Evolutionary conservation across 352 stramenopile genomes (phyloP), one percentile per base, ranked within the genome.

Genomic region (Pythium vanterpoolii): DNA sequence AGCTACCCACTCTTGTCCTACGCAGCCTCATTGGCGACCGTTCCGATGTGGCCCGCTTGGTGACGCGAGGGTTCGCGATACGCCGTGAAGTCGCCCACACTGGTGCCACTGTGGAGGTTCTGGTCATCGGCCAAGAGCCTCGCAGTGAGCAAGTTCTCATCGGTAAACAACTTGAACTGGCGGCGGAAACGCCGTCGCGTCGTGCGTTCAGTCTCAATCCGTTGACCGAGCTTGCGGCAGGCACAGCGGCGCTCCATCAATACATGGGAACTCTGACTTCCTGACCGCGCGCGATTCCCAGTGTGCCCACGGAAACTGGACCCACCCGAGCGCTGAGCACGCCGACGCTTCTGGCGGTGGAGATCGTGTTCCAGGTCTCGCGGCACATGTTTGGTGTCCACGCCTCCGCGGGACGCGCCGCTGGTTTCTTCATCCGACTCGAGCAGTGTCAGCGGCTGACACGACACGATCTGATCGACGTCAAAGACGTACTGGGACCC

Each of bases 401-500:
- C 18, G 21, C 40, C 40, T 23, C 40, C 40, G 13, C 16, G 7
- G 6, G 33, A 30, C 16, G 36, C 27, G 9, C 24, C 14, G 38
- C 24, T 43, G 9, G 33, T 42, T 16, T 38, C 34, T 19, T 51
- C 36, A 19, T 30, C 55, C 8, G 28, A 49, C 21, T 73, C 67
- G 7, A 72, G 60, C 33, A 75, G 68, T 16, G 56, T 50, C 4
- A 72, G 26, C 33, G 70, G 63, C 36, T 68, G 55, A 18, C 26
- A 62, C 16, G 66, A 24, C 16, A 45, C 4, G 10, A 74, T 62
- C 14, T 34, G 26, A 18, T 64, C 49, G 0, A 67, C 56, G 28
- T 77, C 69, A n/a, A 74, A 72, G 28, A 49, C 66, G 53, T 77
- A 77, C 1, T 54, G 28, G 18, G 50, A 33, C 13, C 44, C 50